Percentiles rank a stretch among this genome's conserved stretches.
phyloP scores from a whole-genome alignment of 208 protist genomes.

The Acanthamoeba sp. region DNA sequence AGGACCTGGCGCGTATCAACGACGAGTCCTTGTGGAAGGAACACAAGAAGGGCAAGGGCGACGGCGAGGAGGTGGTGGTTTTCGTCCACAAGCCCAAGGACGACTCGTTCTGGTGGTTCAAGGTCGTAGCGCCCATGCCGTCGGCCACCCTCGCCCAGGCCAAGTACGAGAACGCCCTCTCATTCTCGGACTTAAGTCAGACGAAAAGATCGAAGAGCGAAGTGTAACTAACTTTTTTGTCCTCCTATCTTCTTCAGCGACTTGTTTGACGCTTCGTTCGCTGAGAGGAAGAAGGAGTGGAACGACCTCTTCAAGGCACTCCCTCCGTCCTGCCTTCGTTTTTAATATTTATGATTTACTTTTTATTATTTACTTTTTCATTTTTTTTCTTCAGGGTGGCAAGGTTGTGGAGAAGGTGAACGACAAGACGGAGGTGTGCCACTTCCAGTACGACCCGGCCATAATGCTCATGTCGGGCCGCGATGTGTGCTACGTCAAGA shows the following conservation, averaged over 20 bases:
- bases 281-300: constrained; percentile 16
- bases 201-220: not conserved
- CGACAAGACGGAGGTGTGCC: constrained; percentile 30
- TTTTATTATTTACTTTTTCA: not conserved
- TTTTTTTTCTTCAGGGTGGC: not conserved
- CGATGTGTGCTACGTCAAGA: constrained; percentile 55
- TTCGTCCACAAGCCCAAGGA: constrained; percentile 25
- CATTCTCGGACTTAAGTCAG: not conserved
- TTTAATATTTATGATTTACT: not conserved
- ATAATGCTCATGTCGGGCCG: constrained; percentile 41
- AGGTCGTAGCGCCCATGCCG: constrained; percentile 38
- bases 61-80: not conserved
- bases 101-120: constrained; percentile 61
- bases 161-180: not conserved
- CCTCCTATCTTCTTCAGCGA: not conserved
- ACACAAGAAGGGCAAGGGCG: constrained; percentile 5
- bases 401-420: constrained; percentile 59
- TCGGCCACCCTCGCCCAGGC: constrained; percentile 33
- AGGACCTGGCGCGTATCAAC: constrained; percentile 20
- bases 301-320: constrained; percentile 3
- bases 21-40: constrained; percentile 20
- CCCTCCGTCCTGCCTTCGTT: not conserved
- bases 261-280: constrained; percentile 28
- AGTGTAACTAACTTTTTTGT: not conserved
- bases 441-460: constrained; percentile 57